Percentiles rank a stretch among this genome's conserved stretches.
phyloP scores from a whole-genome alignment of 176 grass and related monocot species.

The Bolboschoenus planiculmis region DNA sequence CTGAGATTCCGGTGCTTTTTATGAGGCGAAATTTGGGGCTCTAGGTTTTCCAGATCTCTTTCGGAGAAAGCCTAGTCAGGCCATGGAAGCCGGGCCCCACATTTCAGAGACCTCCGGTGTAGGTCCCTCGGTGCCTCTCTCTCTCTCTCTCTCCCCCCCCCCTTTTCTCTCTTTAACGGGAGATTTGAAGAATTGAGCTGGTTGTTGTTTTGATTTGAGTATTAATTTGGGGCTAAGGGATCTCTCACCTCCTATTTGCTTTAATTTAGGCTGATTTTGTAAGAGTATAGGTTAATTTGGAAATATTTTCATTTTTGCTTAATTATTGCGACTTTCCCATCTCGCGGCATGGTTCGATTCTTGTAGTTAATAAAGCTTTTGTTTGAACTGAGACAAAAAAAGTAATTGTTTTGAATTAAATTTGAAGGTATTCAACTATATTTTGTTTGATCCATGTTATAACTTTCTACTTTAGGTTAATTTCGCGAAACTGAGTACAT shows the following conservation, averaged over 20 bases:
- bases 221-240: no score
- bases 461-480: conserved; percentile 2
- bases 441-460: neutral
- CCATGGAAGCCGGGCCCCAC: neutral
- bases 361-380: neutral
- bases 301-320: neutral
- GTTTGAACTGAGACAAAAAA: neutral
- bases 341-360: neutral
- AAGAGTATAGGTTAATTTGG: neutral
- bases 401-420: neutral
- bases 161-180: neutral
- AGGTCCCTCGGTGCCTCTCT: neutral
- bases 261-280: neutral
- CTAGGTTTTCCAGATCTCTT: conserved; percentile 20
- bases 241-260: neutral
- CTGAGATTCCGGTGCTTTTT: conserved; percentile 2
- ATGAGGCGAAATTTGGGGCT: conserved; percentile 4
- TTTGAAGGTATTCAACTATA: neutral
- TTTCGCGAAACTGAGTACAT: neutral
- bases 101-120: neutral
- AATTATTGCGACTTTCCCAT: neutral
- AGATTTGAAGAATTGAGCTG: neutral
- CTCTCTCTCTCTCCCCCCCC: neutral
- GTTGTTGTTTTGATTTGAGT: neutral
- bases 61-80: neutral